Conservation (phyloP, 352 stramenopile species). For the Globisporangium mamillatum region DNA sequence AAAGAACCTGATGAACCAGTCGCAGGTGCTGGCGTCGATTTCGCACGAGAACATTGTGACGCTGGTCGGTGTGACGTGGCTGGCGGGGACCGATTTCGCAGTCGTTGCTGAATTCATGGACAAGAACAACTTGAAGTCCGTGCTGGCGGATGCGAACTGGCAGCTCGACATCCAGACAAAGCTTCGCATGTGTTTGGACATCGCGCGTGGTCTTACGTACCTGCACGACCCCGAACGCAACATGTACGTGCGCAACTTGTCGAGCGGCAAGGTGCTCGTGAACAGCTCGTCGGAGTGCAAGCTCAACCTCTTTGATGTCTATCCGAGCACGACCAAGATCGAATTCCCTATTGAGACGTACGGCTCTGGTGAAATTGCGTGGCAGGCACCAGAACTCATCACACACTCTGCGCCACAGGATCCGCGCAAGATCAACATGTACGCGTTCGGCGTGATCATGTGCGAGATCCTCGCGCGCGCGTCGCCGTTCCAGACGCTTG, state of each 20-base stretch:
- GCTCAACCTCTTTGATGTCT: conserved; percentile 53
- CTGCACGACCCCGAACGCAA: conserved; percentile 53
- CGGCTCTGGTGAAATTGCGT: conserved; percentile 50
- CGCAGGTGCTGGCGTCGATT: conserved; percentile 4
- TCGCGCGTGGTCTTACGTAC: conserved; percentile 59
- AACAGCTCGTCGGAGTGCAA: conserved; percentile 47
- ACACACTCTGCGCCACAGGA: conserved; percentile 42
- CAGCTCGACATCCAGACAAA: conserved; percentile 54
- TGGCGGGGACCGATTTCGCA: conserved; percentile 65
- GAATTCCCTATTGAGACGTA: conserved; percentile 23
- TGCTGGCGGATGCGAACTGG: conserved; percentile 53
- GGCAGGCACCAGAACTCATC: conserved; percentile 54
- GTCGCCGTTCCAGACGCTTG: conserved; percentile 42
- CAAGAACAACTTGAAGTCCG: conserved; percentile 57
- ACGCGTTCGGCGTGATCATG: conserved; percentile 58
- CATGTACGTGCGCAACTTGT: conserved; percentile 43
- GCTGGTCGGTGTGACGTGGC: conserved; percentile 5
- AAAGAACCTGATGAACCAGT: conserved; percentile 42
- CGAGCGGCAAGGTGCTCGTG: conserved; percentile 58
- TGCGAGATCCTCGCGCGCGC: conserved; percentile 51
- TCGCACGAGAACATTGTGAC: not conserved
- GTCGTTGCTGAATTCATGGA: conserved; percentile 76
- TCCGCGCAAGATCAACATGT: conserved; percentile 51
- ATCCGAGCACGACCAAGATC: conserved; percentile 35
- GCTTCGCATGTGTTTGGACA: conserved; percentile 67